Conservation (phyloP, 75 land plant genomes). For the Cupressus sempervirens region DNA sequence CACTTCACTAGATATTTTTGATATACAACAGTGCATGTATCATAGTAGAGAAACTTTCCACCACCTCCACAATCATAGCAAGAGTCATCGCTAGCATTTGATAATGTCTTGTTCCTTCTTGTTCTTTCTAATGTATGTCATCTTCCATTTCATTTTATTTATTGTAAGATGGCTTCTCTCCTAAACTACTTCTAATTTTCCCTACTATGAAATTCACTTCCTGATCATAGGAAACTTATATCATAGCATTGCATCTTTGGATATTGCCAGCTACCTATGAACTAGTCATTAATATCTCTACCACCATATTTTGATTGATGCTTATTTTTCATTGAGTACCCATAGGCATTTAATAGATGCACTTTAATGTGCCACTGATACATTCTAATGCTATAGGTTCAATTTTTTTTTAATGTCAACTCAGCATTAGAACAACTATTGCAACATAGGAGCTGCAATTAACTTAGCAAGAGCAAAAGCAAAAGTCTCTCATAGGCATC, state of each 20-base stretch:
- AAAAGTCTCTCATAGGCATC: background rate
- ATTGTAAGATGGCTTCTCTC: conserved; percentile 56
- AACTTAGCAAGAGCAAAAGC: background rate
- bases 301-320: too few species aligned
- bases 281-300: too few species aligned
- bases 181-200: conserved; percentile 63
- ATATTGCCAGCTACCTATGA: too few species aligned
- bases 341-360: too few species aligned
- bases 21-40: conserved; percentile 77
- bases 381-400: too few species aligned
- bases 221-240: conserved; percentile 8
- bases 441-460: background rate
- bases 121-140: conserved; percentile 14
- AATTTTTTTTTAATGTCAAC: too few species aligned
- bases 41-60: conserved; percentile 59
- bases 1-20: conserved; percentile 97
- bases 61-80: conserved; percentile 70
- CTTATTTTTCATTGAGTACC: too few species aligned
- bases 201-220: conserved; percentile 68
- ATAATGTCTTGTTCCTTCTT: conserved; percentile 17
- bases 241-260: too few species aligned
- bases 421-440: too few species aligned
- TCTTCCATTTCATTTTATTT: conserved; percentile 62
- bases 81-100: conserved; percentile 55
- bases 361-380: too few species aligned